These are phyloP conservation scores for Fraxinus sp. DNA, from an alignment of 305 asterid species.

Conservation along the genomic window DNA sequence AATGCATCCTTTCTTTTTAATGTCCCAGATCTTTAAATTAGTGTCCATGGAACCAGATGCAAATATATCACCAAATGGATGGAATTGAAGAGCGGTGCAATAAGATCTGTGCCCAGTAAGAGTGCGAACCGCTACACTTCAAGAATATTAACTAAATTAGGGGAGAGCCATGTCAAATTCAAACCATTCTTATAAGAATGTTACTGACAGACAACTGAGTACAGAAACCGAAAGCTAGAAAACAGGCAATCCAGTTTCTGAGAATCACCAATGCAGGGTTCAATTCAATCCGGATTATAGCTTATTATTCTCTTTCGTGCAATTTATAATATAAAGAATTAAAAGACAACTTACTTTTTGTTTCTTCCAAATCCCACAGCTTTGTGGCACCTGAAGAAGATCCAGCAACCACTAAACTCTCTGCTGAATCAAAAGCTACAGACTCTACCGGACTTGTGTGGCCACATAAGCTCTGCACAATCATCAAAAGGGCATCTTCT, in stretches of 20 bases:
- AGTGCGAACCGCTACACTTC: conserved; percentile 91
- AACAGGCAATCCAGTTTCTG: conserved; percentile 1
- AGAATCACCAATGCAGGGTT: conserved; percentile 3
- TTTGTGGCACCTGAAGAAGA: conserved; percentile 95
- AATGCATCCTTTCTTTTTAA: conserved; percentile 95
- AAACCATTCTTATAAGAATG: conserved; percentile 3
- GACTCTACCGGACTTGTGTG: conserved; percentile 95
- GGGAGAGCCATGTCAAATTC: conserved; percentile 25
- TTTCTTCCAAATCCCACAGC: conserved; percentile 97
- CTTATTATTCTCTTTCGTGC: not conserved
- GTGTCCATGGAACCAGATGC: conserved; percentile 99
- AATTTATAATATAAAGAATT: conserved; percentile 12
- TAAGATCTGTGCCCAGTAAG: conserved; percentile 96
- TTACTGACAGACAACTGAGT: conserved; percentile 3
- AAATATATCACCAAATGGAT: conserved; percentile 98
- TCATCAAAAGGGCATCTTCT: conserved; percentile 24
- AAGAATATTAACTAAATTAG: conserved; percentile 47
- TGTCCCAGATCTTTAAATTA: conserved; percentile 95
- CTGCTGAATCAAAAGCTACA: conserved; percentile 86
- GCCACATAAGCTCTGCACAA: conserved; percentile 79
- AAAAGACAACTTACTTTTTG: conserved; percentile 63
- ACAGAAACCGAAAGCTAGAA: conserved; percentile 5
- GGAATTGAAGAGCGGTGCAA: conserved; percentile 95
- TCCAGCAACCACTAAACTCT: conserved; percentile 87
- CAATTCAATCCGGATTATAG: not conserved